Percentiles rank a stretch among this genome's conserved stretches.
Conservation (phyloP, 163 green algal genomes). For the Botryococcus braunii region DNA sequence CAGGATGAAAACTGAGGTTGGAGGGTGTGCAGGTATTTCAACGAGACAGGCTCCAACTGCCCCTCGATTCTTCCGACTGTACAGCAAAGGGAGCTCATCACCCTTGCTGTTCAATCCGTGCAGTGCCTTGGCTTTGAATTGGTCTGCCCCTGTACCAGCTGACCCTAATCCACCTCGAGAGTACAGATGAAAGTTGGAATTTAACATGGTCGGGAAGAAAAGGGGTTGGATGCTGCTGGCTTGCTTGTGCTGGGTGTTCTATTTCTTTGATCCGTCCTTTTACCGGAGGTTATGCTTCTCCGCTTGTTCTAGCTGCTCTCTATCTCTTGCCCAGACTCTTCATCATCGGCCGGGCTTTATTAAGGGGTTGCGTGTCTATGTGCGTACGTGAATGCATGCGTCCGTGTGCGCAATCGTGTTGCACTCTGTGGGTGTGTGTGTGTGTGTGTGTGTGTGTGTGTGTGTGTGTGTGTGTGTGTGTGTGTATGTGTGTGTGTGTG, state of each 20-base stretch:
- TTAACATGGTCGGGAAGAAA: no score
- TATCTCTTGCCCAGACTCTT: no score
- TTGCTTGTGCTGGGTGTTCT: background rate
- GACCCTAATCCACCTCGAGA: background rate
- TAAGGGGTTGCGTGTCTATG: no score
- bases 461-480: no score
- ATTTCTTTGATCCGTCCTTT: background rate
- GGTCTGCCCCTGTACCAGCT: constrained; percentile 4
- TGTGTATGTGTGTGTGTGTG: no score
- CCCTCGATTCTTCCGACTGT: constrained; percentile 69
- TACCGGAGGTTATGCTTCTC: background rate
- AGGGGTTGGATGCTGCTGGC: no score
- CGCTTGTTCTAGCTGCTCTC: background rate
- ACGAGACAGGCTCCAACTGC: constrained; percentile 77
- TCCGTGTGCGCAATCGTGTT: no score
- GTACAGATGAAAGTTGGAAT: no score
- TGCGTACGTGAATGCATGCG: no score
- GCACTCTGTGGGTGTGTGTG: no score
- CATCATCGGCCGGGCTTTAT: no score
- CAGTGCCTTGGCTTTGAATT: constrained; percentile 43
- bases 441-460: no score
- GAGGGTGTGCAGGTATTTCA: constrained; percentile 36
- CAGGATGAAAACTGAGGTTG: background rate
- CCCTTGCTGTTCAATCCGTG: constrained; percentile 57
- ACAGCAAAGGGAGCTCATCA: constrained; percentile 70